Conservation (phyloP, 192 early-diverging fungal genomes). For the Entomortierella parvispora region DNA sequence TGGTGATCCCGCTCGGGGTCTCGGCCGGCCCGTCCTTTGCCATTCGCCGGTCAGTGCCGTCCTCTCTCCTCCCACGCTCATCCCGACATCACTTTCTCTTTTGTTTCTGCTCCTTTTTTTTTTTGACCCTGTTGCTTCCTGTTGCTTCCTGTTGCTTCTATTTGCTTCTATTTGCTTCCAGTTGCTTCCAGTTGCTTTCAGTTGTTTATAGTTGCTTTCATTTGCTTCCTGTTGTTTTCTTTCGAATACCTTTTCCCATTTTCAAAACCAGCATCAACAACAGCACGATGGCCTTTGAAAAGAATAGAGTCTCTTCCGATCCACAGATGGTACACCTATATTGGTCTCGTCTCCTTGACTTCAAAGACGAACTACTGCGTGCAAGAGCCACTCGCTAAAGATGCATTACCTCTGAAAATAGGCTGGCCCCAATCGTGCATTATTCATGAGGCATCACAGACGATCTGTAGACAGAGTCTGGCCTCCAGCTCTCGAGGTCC, state of each 20-base stretch:
- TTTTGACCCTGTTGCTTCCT: background rate
- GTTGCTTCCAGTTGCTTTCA: background rate
- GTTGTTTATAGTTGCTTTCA: too few relatives aligned
- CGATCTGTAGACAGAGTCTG: constrained; percentile 38
- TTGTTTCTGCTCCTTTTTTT: constrained; percentile 3
- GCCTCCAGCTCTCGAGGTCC: constrained; percentile 46
- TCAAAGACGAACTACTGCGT: too few relatives aligned
- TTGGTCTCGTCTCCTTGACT: background rate
- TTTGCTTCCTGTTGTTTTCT: background rate
- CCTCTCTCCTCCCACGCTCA: background rate
- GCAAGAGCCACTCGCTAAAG: too few relatives aligned
- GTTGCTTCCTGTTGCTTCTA: background rate
- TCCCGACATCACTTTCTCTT: background rate
- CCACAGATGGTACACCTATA: too few relatives aligned
- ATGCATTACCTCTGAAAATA: constrained; percentile 1
- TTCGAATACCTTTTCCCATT: background rate
- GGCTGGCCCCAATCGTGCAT: background rate
- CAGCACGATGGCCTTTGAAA: background rate
- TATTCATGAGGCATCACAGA: constrained; percentile 21
- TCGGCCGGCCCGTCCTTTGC: too few relatives aligned
- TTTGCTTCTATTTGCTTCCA: background rate
- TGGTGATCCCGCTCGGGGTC: too few relatives aligned
- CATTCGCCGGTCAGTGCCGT: background rate
- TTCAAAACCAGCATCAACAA: background rate
- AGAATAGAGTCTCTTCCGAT: too few relatives aligned